A percentile compares a stretch with the other conserved stretches of the same genome.
These are phyloP conservation scores for Skeletonema grethae DNA, from an alignment of 108 stramenopile species.

Conservation along the genomic window DNA sequence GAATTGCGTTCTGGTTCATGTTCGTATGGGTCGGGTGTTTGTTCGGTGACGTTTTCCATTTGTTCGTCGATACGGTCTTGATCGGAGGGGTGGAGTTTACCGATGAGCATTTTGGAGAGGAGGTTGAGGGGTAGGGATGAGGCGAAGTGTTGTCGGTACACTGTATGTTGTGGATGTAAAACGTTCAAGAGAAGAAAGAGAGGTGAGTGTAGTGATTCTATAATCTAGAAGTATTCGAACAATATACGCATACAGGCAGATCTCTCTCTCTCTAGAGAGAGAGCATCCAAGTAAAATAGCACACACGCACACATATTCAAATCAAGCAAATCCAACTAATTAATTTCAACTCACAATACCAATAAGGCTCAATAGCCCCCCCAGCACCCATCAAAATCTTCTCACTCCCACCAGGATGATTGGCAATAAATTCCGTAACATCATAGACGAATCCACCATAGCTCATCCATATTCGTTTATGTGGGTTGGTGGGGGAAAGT, in stretches of 20 bases:
- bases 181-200: not conserved
- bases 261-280: no score
- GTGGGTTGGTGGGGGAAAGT: not conserved
- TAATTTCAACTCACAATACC: conserved; percentile 34
- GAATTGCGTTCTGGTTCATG: conserved; percentile 71
- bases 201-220: no score
- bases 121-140: conserved; percentile 76
- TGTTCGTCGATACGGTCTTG: conserved; percentile 78
- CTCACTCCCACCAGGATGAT: conserved; percentile 89
- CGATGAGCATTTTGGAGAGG: conserved; percentile 83
- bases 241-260: no score
- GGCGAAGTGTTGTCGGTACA: conserved; percentile 87
- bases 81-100: conserved; percentile 62
- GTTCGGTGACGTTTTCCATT: conserved; percentile 62
- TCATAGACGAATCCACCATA: conserved; percentile 93
- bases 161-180: conserved; percentile 12
- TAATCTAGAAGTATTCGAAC: no score
- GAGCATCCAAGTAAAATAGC: no score
- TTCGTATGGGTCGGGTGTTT: conserved; percentile 70
- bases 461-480: conserved; percentile 88
- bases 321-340: no score
- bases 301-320: no score
- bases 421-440: conserved; percentile 91
- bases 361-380: conserved; percentile 52
- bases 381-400: conserved; percentile 91